These are phyloP conservation scores for Chlamydomonas incerta DNA, from an alignment of 139 green algal species.

Conservation along the genomic window DNA sequence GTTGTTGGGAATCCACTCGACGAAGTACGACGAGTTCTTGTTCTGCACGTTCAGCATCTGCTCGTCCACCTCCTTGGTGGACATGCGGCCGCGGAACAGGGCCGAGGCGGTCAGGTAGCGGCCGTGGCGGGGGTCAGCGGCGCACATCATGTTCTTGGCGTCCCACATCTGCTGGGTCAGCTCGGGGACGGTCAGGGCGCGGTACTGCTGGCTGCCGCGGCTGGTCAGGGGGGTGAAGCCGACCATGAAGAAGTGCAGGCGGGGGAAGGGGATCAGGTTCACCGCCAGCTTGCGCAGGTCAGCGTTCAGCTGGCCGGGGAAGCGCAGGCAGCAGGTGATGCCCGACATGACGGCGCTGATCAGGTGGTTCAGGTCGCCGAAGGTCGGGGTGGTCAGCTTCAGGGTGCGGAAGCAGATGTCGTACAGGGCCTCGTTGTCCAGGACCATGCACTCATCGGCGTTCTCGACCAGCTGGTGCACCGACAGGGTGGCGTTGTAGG, in stretches of 20 bases:
- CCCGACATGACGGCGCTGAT: slow-evolving; percentile 99
- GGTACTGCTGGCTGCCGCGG: slow-evolving; percentile 97
- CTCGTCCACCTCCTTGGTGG: slow-evolving; percentile 99
- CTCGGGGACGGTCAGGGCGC: slow-evolving; percentile 97
- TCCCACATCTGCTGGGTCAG: slow-evolving; percentile 99
- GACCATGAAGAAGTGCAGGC: slow-evolving; percentile 99
- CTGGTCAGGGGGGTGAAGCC: slow-evolving; percentile 97
- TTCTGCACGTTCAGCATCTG: slow-evolving; percentile 99
- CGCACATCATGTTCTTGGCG: slow-evolving; percentile 99
- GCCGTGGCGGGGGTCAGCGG: slow-evolving; percentile 96
- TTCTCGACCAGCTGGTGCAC: slow-evolving; percentile 99
- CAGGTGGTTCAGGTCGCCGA: slow-evolving; percentile 98
- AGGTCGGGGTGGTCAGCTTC: slow-evolving; percentile 98
- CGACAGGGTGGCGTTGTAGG: slow-evolving; percentile 99
- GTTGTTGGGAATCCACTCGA: slow-evolving; percentile 99
- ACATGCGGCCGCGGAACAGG: slow-evolving; percentile 97
- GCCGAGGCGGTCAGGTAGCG: slow-evolving; percentile 98
- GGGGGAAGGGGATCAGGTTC: slow-evolving; percentile 99
- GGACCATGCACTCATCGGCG: slow-evolving; percentile 99
- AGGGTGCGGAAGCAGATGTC: slow-evolving; percentile 99
- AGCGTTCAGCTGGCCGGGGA: slow-evolving; percentile 99
- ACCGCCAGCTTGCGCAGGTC: slow-evolving; percentile 99
- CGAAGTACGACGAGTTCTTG: slow-evolving; percentile 99
- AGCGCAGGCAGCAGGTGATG: slow-evolving; percentile 99
- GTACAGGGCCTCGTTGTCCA: slow-evolving; percentile 99